Evolutionary conservation across 23 red algal species (phyloP).

Genomic region (Pyropia haitanensis): DNA sequence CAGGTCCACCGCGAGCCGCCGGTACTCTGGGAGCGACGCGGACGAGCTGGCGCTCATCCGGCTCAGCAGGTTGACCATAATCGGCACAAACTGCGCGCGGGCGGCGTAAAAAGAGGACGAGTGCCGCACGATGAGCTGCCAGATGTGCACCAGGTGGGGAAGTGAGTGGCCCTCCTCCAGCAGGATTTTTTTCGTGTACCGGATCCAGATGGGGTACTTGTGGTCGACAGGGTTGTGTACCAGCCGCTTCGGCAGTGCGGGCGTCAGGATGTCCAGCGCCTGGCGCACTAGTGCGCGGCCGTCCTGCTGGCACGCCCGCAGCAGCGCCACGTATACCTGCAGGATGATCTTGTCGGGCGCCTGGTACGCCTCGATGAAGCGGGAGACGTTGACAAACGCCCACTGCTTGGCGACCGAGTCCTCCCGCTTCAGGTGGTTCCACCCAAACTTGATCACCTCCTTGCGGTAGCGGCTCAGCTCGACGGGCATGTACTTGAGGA

Average conservation of each 20-base stretch:
- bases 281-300: constrained; percentile 51
- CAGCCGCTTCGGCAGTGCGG: constrained; percentile 59
- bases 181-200: constrained; percentile 90
- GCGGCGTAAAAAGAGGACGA: constrained; percentile 58
- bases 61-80: constrained; percentile 60
- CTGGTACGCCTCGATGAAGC: constrained; percentile 93
- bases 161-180: constrained; percentile 81
- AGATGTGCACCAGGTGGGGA: constrained; percentile 82
- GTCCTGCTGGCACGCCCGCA: constrained; percentile 79
- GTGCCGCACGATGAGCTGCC: constrained; percentile 74
- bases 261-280: constrained; percentile 76
- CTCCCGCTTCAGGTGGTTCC: constrained; percentile 97
- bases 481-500: constrained; percentile 68
- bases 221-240: constrained; percentile 44
- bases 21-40: constrained; percentile 50
- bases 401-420: constrained; percentile 88
- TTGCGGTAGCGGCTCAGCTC: constrained; percentile 75
- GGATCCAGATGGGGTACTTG: constrained; percentile 74
- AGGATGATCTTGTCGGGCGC: constrained; percentile 87
- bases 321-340: constrained; percentile 92
- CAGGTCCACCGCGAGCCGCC: constrained; percentile 75
- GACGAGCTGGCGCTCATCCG: constrained; percentile 39
- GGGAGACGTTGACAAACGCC: constrained; percentile 88
- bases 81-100: constrained; percentile 72
- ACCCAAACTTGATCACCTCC: constrained; percentile 94